phyloP scores from a whole-genome alignment of 441 rosid genomes.

The Syzygium syzygioides region DNA sequence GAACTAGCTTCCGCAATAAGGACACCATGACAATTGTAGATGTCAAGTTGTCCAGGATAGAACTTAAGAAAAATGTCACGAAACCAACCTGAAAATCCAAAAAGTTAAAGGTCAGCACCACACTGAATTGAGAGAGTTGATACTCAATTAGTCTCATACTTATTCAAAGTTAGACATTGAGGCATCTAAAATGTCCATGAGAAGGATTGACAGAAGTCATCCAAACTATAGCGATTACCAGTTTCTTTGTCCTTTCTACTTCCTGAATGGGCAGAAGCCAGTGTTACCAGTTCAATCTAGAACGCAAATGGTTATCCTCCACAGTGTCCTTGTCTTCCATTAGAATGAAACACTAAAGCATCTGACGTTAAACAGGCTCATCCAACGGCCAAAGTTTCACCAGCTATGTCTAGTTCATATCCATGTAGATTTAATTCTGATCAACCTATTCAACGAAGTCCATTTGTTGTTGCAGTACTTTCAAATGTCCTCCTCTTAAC shows the following conservation, averaged over 20 bases:
- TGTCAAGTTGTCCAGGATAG: conserved; percentile 86
- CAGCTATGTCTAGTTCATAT: background rate
- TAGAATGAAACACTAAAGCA: background rate
- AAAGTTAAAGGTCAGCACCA: background rate
- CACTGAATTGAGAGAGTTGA: background rate
- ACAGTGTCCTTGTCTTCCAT: background rate
- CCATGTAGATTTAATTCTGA: background rate
- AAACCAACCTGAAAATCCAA: conserved; percentile 65
- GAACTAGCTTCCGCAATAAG: conserved; percentile 75
- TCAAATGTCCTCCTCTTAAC: background rate
- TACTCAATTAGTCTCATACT: background rate
- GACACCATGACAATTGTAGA: conserved; percentile 97
- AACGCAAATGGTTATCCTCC: background rate
- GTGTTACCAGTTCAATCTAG: background rate
- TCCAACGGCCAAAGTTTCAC: background rate
- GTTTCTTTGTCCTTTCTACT: background rate
- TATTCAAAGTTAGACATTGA: background rate
- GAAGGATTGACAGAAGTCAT: background rate
- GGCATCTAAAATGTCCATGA: background rate
- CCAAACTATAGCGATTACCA: background rate
- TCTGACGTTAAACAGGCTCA: background rate
- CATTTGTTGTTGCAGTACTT: background rate
- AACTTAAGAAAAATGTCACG: conserved; percentile 83
- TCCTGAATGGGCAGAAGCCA: conserved; percentile 8
- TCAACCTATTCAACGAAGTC: background rate